These are phyloP conservation scores for Suhomyces kunorum DNA, from an alignment of 1,139 yeast species.

Conservation along the genomic window DNA sequence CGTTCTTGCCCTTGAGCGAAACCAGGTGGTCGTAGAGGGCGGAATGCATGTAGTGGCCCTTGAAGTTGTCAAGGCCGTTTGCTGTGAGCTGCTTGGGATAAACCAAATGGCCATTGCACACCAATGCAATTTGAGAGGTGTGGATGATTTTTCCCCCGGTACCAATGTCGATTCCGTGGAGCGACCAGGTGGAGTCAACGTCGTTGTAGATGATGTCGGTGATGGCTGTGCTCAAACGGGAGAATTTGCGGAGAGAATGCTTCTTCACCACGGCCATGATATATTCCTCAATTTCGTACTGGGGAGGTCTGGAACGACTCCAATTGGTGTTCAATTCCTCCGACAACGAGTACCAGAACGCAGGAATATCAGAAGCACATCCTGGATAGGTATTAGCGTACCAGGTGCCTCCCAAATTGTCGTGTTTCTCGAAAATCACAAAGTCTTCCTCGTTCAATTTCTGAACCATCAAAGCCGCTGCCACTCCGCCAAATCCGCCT, in stretches of 20 bases:
- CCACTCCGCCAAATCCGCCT: constrained; percentile 52
- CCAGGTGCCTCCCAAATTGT: constrained; percentile 57
- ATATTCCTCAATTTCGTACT: constrained; percentile 50
- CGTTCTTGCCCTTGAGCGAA: constrained; percentile 29
- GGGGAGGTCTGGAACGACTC: constrained; percentile 50
- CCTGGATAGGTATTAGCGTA: constrained; percentile 56
- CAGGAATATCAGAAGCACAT: constrained; percentile 54
- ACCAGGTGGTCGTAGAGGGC: constrained; percentile 49
- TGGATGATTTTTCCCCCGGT: constrained; percentile 31
- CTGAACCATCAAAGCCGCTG: constrained; percentile 32
- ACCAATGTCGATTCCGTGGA: constrained; percentile 34
- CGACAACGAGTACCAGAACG: constrained; percentile 48
- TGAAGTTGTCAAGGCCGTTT: constrained; percentile 43
- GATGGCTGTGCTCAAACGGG: constrained; percentile 34
- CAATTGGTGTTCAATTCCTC: constrained; percentile 45
- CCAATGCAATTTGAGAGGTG: constrained; percentile 32
- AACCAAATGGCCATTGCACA: constrained; percentile 45
- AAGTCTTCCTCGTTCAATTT: constrained; percentile 36
- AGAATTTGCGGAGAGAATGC: constrained; percentile 32
- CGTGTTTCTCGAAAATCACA: constrained; percentile 46
- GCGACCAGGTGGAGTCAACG: constrained; percentile 36
- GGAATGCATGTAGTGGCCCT: constrained; percentile 51
- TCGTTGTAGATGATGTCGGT: constrained; percentile 35
- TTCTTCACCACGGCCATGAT: constrained; percentile 41
- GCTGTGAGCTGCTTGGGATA: constrained; percentile 32